Evolutionary conservation across 2,329 filamentous ascomycete genomes (phyloP).

Genomic region (Bipolaris zeicola): DNA sequence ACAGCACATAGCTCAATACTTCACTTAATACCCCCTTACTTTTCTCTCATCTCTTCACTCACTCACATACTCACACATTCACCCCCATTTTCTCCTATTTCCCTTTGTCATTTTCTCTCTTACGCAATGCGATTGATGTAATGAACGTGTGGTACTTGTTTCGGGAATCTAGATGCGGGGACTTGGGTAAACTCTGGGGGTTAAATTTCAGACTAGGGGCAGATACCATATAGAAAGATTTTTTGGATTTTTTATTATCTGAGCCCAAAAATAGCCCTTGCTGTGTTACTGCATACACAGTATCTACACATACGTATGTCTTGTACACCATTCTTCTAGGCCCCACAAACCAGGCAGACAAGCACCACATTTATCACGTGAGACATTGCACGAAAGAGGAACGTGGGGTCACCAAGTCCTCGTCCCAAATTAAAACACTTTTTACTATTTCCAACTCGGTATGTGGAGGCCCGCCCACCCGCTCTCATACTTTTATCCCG

Average conservation of each 20-base stretch:
- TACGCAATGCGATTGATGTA: conserved; percentile 14
- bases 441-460: too few species aligned
- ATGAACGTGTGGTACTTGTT: conserved; percentile 5
- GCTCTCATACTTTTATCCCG: too few species aligned
- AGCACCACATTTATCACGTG: too few species aligned
- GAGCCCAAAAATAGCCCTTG: not conserved
- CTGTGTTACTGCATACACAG: too few species aligned
- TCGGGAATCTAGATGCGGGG: not conserved
- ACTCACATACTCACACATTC: too few species aligned
- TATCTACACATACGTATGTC: not conserved
- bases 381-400: too few species aligned
- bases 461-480: too few species aligned
- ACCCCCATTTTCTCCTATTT: not conserved
- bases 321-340: not conserved
- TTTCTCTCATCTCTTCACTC: not conserved
- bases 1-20: conserved; percentile 6
- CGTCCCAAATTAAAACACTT: too few species aligned
- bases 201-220: not conserved
- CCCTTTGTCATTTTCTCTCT: conserved; percentile 5
- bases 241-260: not conserved
- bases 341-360: too few species aligned
- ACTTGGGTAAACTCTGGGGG: not conserved
- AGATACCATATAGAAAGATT: conserved; percentile 13
- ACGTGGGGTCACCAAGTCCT: too few species aligned
- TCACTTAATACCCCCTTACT: conserved; percentile 12